Evolutionary conservation across 805 yeast species (phyloP).

Genomic region (Wickerhamomyces queroliae): DNA sequence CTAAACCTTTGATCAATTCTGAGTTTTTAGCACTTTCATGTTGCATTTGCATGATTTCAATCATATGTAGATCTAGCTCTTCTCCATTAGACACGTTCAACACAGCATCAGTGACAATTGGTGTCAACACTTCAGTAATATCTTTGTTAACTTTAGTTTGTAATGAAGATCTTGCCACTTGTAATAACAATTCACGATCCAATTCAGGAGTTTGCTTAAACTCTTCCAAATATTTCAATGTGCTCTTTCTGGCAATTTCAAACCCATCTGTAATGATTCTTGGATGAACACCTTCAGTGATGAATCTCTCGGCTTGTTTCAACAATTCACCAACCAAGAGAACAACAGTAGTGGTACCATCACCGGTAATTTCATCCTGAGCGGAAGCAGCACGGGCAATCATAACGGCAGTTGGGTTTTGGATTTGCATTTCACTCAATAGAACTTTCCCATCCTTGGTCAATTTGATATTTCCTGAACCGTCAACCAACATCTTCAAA

Average conservation of each 20-base stretch:
- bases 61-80: constrained; percentile 88
- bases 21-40: constrained; percentile 84
- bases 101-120: constrained; percentile 96
- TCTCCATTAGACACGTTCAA: constrained; percentile 58
- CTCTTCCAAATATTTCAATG: constrained; percentile 61
- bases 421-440: constrained; percentile 94
- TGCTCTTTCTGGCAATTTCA: constrained; percentile 77
- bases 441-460: constrained; percentile 97
- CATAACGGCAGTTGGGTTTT: constrained; percentile 84
- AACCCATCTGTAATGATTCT: constrained; percentile 92
- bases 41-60: constrained; percentile 98
- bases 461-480: constrained; percentile 90
- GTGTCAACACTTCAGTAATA: constrained; percentile 75
- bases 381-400: constrained; percentile 98
- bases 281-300: constrained; percentile 94
- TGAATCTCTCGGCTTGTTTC: constrained; percentile 89
- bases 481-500: constrained; percentile 92
- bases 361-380: constrained; percentile 99
- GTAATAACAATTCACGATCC: constrained; percentile 84
- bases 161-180: constrained; percentile 87
- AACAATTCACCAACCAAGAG: constrained; percentile 90
- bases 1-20: constrained; percentile 78
- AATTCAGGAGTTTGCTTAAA: constrained; percentile 52
- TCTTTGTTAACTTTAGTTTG: constrained; percentile 80
- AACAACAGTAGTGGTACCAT: constrained; percentile 96